Percentiles rank a stretch among this genome's conserved stretches.
These are phyloP conservation scores for Termitomyces sp. DNA, from an alignment of 768 basidiomycete genomes.

Conservation along the genomic window DNA sequence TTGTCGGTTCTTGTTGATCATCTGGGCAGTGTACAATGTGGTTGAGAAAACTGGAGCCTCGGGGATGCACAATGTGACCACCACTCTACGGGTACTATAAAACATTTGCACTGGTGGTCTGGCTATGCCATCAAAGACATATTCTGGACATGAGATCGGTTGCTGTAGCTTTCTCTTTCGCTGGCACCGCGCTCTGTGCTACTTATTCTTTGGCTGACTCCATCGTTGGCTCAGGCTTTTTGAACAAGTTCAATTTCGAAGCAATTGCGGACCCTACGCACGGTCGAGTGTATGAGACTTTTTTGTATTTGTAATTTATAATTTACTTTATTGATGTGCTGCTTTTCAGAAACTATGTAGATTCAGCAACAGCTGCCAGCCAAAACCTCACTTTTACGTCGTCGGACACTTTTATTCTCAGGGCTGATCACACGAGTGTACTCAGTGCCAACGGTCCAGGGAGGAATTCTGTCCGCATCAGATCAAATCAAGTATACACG, in stretches of 20 bases:
- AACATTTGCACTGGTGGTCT: background rate
- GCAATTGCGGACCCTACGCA: conserved; percentile 52
- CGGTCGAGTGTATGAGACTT: conserved; percentile 48
- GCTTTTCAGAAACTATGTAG: conserved; percentile 31
- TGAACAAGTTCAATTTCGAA: conserved; percentile 41
- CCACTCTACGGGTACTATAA: background rate
- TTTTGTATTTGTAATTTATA: background rate
- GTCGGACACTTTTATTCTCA: conserved; percentile 43
- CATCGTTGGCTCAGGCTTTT: conserved; percentile 40
- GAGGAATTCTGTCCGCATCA: conserved; percentile 50
- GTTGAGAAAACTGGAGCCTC: background rate
- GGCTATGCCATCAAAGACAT: background rate
- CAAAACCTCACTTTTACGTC: conserved; percentile 49
- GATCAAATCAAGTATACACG: conserved; percentile 42
- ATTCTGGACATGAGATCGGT: background rate
- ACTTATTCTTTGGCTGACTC: conserved; percentile 35
- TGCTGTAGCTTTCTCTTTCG: background rate
- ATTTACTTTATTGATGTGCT: background rate
- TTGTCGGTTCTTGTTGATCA: background rate
- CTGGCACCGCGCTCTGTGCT: conserved; percentile 17
- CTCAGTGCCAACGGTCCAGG: conserved; percentile 42
- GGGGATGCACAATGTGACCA: background rate
- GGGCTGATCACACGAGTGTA: conserved; percentile 41
- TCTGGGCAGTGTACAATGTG: background rate
- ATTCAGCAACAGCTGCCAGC: conserved; percentile 30